Evolutionary conservation across 2,329 filamentous ascomycete species (phyloP).

Genomic region (Clarireedia hainanense): DNA sequence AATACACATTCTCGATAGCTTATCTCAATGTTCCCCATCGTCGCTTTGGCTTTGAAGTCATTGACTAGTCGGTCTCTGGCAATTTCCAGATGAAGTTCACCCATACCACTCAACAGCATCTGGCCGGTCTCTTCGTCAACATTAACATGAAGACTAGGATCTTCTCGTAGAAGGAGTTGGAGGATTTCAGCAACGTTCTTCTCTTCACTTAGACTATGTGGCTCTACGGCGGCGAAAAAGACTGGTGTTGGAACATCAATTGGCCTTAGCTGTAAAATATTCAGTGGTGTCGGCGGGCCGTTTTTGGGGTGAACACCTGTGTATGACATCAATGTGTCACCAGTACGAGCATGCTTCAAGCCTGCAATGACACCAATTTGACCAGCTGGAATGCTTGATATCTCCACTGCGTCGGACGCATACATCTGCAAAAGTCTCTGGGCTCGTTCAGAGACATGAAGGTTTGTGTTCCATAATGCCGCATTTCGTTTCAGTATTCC

Average conservation of each 20-base stretch:
- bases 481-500: conserved; percentile 69
- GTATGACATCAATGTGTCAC: conserved; percentile 81
- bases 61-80: conserved; percentile 80
- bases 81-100: conserved; percentile 89
- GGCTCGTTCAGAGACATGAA: conserved; percentile 70
- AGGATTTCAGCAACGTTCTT: conserved; percentile 72
- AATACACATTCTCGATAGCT: conserved; percentile 84
- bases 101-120: conserved; percentile 92
- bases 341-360: conserved; percentile 84
- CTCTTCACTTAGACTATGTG: conserved; percentile 66
- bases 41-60: conserved; percentile 79
- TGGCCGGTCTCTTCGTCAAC: conserved; percentile 86
- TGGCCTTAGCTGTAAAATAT: conserved; percentile 73
- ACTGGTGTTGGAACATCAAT: conserved; percentile 89
- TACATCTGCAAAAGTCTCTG: conserved; percentile 84
- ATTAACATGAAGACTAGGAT: conserved; percentile 81
- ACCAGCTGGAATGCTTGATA: conserved; percentile 70
- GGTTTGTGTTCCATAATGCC: conserved; percentile 78
- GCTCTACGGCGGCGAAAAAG: conserved; percentile 92
- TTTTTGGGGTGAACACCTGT: conserved; percentile 51
- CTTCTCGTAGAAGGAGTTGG: conserved; percentile 74
- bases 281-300: conserved; percentile 59
- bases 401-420: conserved; percentile 77
- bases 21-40: conserved; percentile 86
- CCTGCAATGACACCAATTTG: conserved; percentile 93